Base-by-base conservation (phyloP, 192 early-diverging fungal genomes). In the Linderina pennispora region DNA sequence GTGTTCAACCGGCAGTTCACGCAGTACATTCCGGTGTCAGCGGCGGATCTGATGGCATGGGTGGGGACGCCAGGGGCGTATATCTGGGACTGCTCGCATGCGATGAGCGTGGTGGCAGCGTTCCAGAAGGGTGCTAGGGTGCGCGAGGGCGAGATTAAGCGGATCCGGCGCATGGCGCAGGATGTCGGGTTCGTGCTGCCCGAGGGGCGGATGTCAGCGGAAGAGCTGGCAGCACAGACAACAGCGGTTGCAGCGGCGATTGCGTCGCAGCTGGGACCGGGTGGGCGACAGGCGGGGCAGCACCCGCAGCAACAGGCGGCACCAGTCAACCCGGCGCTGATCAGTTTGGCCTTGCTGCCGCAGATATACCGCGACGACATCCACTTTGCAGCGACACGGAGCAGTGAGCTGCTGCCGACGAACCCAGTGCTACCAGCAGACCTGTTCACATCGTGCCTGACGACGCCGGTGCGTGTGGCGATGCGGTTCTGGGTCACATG, bases 1-100 rank as follows among this genome's bases (percentile, higher is more conserved):
- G 94, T 93, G 26, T 99, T 99, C 55, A 97, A 99, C 77, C 88
- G 88, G 56, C 84, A 84, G 45, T 97, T 92, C 77, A 96, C 93
- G 24, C 96, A 99, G 77, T 99, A 99, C 74, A 92, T 99, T 47
- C 96, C 96, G 5, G 86, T 95, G 14, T 88, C 84, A 23, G 67
- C 94, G 8, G 79, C 88, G 58, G 92, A 96, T 55, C 70, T 99
- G 38, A 91, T 96, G 71, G 82, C 81, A 28, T 94, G 91, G 90
- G 68, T 99, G 4, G 96, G 96, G 22, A 88, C 93, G 3, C 96
- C 96, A 8, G 86, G 86, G 36, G 89, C 97, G 33, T 99, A 90
- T 65, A 91, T 99, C 8, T 99, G 90, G 78, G 96, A 99, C 69
- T 97, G 96, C 53, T 85, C 90, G 23, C 77, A 82, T 5, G 96